These are phyloP conservation scores for Sesbania bispinosa DNA, from an alignment of 306 rosid species.

Conservation along the genomic window DNA sequence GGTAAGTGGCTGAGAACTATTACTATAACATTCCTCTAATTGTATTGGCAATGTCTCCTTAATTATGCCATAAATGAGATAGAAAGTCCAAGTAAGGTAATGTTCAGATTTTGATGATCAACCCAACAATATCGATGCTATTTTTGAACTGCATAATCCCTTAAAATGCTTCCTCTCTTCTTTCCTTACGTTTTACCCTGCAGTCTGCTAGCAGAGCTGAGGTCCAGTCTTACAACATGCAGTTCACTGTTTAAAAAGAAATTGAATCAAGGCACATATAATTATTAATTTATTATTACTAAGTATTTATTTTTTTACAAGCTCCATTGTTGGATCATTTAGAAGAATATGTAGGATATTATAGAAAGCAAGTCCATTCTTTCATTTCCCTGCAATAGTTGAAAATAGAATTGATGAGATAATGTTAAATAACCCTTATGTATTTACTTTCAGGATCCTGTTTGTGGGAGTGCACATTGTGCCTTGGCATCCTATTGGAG, in stretches of 20 bases:
- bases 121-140: background rate
- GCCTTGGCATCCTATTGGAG: constrained; percentile 66
- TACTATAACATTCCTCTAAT: background rate
- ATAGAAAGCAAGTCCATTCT: background rate
- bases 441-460: constrained; percentile 66
- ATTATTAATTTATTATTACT: background rate
- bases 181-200: background rate
- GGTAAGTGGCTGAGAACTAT: constrained; percentile 38
- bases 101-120: background rate
- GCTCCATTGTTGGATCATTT: background rate
- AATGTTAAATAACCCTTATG: background rate
- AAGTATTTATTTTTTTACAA: background rate
- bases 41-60: background rate
- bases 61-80: background rate
- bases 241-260: too few species aligned
- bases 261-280: background rate
- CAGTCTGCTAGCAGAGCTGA: background rate
- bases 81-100: background rate
- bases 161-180: background rate
- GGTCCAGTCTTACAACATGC: too few species aligned
- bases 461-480: constrained; percentile 73
- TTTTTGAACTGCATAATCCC: background rate
- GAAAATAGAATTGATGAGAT: background rate
- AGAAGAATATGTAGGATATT: background rate
- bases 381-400: background rate